Evolutionary conservation across 805 yeast genomes (phyloP), one percentile per base, ranked within the genome.

Genomic region (Nakazawaea ernobii): DNA sequence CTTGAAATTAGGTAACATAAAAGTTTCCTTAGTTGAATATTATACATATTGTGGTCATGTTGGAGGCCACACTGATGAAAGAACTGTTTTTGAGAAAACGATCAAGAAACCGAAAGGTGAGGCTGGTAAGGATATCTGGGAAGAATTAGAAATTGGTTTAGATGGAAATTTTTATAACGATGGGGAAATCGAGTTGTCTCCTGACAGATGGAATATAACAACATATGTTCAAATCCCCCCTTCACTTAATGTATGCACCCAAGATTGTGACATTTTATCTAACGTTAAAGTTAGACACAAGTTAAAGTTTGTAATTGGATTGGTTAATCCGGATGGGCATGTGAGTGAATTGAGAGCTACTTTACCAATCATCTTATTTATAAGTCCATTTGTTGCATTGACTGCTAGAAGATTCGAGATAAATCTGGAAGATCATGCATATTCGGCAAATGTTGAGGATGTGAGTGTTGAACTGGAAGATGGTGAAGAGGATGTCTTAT

Each of bases 381-480:
- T 67, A 13, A 73, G 80, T 5, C 97, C 98, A 6, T 86, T 86
- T 61, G 86, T 94, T 5, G 77, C 92, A 0, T 71, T 92, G 14
- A 70, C 78, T 14, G 82, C 84, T 2, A 69, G 62, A 52, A 63
- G 53, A 9, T 45, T 63, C 10, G 40, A 29, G 15, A 53, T 53
- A 15, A 63, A 64, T 3, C 52, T 61, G 37, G 46, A 48, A 28
- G 47, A 43, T 11, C 49, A 45, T 11, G 8, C 30, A 3, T 35
- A 40, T n/a, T 8, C 35, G 2, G 28, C 36, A 10, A 45, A 42
- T 29, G 52, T 52, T 17, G 53, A 56, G 4, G 37, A 50, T 8
- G 51, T 46, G 0, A 50, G 47, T 28, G 39, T 53, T 1, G 60
- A 42, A 10, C 20, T 5, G 20, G 58, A 54, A 17, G 56, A 51